Conservation (phyloP, 2,329 filamentous ascomycete genomes). For the Tolypocladium inflatum region DNA sequence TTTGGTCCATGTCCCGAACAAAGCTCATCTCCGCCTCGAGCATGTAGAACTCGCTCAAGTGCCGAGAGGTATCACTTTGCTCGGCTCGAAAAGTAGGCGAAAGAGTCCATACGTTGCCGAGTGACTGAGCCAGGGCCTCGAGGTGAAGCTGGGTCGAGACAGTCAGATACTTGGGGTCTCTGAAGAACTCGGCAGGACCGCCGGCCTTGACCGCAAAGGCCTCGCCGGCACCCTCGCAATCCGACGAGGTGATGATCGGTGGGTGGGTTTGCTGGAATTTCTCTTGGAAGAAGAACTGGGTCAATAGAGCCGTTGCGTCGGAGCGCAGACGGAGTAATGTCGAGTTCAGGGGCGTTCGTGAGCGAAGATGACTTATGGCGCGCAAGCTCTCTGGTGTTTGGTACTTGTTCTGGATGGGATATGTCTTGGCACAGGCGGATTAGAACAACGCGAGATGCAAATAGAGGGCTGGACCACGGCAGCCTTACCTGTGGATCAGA, state of each 20-base stretch:
- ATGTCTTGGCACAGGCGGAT: constrained; percentile 48
- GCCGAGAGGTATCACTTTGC: constrained; percentile 83
- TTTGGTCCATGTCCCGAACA: constrained; percentile 53
- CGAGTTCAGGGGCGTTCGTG: constrained; percentile 72
- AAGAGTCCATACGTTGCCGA: constrained; percentile 87
- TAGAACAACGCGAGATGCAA: constrained; percentile 2
- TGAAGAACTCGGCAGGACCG: constrained; percentile 57
- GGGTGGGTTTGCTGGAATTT: constrained; percentile 80
- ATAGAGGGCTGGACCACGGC: background rate
- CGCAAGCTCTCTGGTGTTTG: constrained; percentile 84
- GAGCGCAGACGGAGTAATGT: constrained; percentile 76
- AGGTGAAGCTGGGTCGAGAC: constrained; percentile 93
- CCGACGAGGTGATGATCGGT: constrained; percentile 89
- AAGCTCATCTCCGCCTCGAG: constrained; percentile 87
- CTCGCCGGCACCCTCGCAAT: constrained; percentile 94
- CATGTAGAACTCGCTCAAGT: constrained; percentile 98
- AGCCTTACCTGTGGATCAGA: constrained; percentile 68
- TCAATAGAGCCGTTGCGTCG: constrained; percentile 62
- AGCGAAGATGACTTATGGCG: constrained; percentile 76
- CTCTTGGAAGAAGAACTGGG: constrained; percentile 62
- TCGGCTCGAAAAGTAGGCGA: constrained; percentile 93
- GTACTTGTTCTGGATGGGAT: constrained; percentile 94
- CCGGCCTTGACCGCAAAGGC: constrained; percentile 64
- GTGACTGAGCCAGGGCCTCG: constrained; percentile 79
- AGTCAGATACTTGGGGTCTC: constrained; percentile 82